Base-by-base conservation (phyloP, 1,284 basidiomycete genomes). In the Peniophora sp. region DNA sequence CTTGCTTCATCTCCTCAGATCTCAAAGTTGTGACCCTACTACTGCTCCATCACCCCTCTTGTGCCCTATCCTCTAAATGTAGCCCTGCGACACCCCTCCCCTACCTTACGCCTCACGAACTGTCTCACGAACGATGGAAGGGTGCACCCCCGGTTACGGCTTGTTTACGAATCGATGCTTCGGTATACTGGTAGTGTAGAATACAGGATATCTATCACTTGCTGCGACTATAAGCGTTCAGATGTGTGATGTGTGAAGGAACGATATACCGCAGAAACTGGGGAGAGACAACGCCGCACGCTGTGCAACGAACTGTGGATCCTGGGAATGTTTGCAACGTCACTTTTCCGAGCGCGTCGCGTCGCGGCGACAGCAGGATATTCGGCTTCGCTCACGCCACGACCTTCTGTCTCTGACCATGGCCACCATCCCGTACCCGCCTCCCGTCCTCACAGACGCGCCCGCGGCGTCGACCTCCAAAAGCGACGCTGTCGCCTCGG, bases 401-500 rank as follows among this genome's bases (percentile, higher is more conserved):
- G 34, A 18, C 36, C 20, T 35, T 35, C 47, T 20, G 34, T 23
- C 41, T 24, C 27, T 12, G 34, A 35, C 47, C 39, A 56, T 56
- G 53, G 49, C 53, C 46, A 37, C 51, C 42, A 34, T 50, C 43
- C 24, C 49, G 50, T 55, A 51, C 22, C 8, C 44, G 18, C 27
- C 24, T n/a, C 27, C 43, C 18, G 51, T 49, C 32, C 24, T 46
- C 9, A 45, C 47, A 35, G 42, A 48, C 5, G 47, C 44, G 24
- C 37, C 57, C 22, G 22, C 54, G 47, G 17, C 57, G 15, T 56
- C 58, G 20, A 52, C 53, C 23, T 52, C 55, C 51, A 41, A 41
- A 41, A 49, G 42, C 9, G 57, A 62, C 37, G 62, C 65, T 47
- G 66, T 65, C 55, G 60, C 67, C 58, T 57, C 69, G 47, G 60